These are phyloP conservation scores for Fusarium duplospermum DNA, from an alignment of 2,329 filamentous ascomycete species.

Conservation along the genomic window DNA sequence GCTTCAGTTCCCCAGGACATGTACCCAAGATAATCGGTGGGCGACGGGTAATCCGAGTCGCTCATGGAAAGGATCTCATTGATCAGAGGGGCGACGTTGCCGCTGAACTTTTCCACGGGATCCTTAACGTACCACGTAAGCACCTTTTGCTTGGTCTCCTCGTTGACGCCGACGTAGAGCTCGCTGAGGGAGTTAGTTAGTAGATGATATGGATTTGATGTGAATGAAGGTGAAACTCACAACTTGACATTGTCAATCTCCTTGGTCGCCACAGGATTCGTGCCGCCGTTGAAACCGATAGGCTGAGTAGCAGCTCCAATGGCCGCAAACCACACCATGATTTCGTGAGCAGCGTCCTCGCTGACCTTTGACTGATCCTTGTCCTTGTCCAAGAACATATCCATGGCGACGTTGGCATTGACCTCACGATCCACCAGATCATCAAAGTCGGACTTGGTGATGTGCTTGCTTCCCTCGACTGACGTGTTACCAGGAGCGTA, in stretches of 20 bases:
- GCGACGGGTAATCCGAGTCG: conserved; percentile 51
- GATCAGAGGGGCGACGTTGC: conserved; percentile 60
- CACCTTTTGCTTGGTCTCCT: conserved; percentile 57
- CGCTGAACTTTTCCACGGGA: conserved; percentile 55
- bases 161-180: conserved; percentile 57
- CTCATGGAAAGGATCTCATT: conserved; percentile 51
- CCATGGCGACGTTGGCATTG: conserved; percentile 68
- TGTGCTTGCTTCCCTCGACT: conserved; percentile 53
- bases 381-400: conserved; percentile 67
- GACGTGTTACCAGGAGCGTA: conserved; percentile 60
- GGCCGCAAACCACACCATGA: conserved; percentile 68
- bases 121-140: conserved; percentile 60
- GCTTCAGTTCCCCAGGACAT: conserved; percentile 64
- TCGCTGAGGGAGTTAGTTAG: conserved; percentile 43
- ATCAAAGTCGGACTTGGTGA: conserved; percentile 49
- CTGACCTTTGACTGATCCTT: conserved; percentile 54
- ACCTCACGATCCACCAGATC: conserved; percentile 51
- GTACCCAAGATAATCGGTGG: conserved; percentile 62
- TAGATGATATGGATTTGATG: not conserved
- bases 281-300: conserved; percentile 53
- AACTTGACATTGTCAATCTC: conserved; percentile 57
- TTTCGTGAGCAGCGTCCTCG: conserved; percentile 59
- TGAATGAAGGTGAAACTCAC: conserved; percentile 42
- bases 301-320: conserved; percentile 61
- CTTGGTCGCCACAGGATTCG: conserved; percentile 47